Evolutionary conservation across 2,329 filamentous ascomycete species (phyloP).

Genomic region (Monosporascus sp.): DNA sequence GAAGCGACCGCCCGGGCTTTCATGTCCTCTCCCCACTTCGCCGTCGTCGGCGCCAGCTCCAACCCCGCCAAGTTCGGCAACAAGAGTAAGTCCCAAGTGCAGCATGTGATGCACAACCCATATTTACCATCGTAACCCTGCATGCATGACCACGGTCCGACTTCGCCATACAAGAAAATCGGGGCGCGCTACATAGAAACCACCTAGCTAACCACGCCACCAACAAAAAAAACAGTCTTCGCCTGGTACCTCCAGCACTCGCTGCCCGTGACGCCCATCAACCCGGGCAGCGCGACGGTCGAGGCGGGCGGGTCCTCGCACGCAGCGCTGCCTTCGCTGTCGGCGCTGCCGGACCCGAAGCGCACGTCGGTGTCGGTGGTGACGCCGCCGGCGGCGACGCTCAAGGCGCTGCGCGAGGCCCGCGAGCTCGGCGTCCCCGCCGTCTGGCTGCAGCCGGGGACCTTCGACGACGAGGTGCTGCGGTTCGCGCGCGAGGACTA

Average conservation of each 20-base stretch:
- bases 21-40: conserved; percentile 74
- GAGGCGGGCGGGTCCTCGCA: conserved; percentile 53
- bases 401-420: conserved; percentile 70
- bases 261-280: conserved; percentile 76
- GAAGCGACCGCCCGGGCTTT: conserved; percentile 70
- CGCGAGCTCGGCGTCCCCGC: conserved; percentile 65
- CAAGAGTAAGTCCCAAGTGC: conserved; percentile 55
- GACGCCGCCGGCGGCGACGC: conserved; percentile 75
- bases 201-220: not conserved
- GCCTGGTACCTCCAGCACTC: conserved; percentile 78
- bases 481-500: conserved; percentile 60
- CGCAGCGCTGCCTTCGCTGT: conserved; percentile 59
- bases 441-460: conserved; percentile 89
- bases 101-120: not conserved
- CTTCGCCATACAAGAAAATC: not conserved
- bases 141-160: not conserved
- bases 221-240: conserved; percentile 57
- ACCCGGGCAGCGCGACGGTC: conserved; percentile 64
- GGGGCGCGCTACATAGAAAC: not conserved
- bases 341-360: conserved; percentile 57
- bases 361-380: conserved; percentile 79
- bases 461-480: conserved; percentile 71
- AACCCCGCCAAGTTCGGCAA: conserved; percentile 84
- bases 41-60: conserved; percentile 84
- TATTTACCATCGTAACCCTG: not conserved